Percentiles rank a stretch among this genome's conserved stretches.
Evolutionary conservation across 805 yeast genomes (phyloP).

Genomic region (Candida palmyrensis): DNA sequence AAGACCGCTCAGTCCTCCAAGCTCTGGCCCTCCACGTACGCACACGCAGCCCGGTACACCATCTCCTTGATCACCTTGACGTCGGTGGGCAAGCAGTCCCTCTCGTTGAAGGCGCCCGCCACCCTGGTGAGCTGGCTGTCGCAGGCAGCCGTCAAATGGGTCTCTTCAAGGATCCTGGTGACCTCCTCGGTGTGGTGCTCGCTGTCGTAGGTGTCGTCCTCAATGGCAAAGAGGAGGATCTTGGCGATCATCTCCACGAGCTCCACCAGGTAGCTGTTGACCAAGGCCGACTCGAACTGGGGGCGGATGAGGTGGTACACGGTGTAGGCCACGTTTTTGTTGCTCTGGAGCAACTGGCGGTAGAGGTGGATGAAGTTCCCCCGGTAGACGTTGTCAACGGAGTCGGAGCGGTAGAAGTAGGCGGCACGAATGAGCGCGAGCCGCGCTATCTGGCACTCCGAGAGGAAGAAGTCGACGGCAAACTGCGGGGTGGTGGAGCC

Average conservation of each 20-base stretch:
- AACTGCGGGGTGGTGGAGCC: slow-evolving; percentile 21
- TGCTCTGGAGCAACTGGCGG: slow-evolving; percentile 18
- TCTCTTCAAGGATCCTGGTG: slow-evolving; percentile 12
- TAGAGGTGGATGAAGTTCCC: slow-evolving; percentile 25
- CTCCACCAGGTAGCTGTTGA: slow-evolving; percentile 22
- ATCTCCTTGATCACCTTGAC: slow-evolving; percentile 23
- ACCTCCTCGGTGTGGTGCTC: slow-evolving; percentile 10
- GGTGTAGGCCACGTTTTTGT: slow-evolving; percentile 16
- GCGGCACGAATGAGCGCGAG: slow-evolving; percentile 26
- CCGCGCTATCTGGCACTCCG: slow-evolving; percentile 14
- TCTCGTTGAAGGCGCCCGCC: background rate
- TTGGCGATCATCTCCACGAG: slow-evolving; percentile 22
- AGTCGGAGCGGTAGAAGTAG: slow-evolving; percentile 21
- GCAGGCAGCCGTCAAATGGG: background rate
- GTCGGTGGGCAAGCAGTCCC: slow-evolving; percentile 9
- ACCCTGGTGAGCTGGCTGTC: slow-evolving; percentile 2
- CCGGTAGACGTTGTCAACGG: slow-evolving; percentile 24
- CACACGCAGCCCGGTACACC: slow-evolving; percentile 33
- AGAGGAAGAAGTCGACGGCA: slow-evolving; percentile 20
- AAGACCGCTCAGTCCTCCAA: slow-evolving; percentile 23
- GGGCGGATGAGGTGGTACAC: slow-evolving; percentile 27
- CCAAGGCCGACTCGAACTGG: slow-evolving; percentile 21
- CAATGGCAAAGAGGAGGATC: slow-evolving; percentile 17
- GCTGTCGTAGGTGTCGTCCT: slow-evolving; percentile 11
- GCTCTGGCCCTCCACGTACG: slow-evolving; percentile 28